Base-by-base conservation (phyloP, 2,329 filamentous ascomycete species). In the Fusarium sp. region DNA sequence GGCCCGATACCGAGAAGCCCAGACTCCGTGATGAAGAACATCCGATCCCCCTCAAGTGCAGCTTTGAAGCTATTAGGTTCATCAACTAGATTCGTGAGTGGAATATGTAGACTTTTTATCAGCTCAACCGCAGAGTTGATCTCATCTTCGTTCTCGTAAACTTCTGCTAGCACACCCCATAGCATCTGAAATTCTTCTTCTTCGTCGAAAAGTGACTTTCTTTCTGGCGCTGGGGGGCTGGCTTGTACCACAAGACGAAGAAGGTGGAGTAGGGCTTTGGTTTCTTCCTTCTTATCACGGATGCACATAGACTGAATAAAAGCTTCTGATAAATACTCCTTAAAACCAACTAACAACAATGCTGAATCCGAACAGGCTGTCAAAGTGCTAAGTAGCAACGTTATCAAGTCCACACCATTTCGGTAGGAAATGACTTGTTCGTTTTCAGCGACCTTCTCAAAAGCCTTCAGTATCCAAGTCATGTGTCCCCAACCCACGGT, bases 31-130 rank as follows among this genome's bases (percentile, higher is more conserved):
- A 53, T 32, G 17, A 8, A 50, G 10, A 37, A 37, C 4, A 3
- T 8, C 2, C 12, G 12, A 4, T 50, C 8, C 10, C 0, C 1
- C 15, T 11, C 0, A 8, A 26, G 1, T 12, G 12, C 6, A 4
- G 7, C 3, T 14, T 15, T 27, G 32, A 50, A 50, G 4, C 1
- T 5, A 1, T 18, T 14, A 2, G 0, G 1, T 5, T 7, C 13
- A 37, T 17, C 23, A 23, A 4, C 5, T 37, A 5, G 3, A 23
- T 23, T 49, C 8, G 3, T 15, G 4, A 14, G n/a, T 18, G 15
- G 7, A 2, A 49, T 18, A 15, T 12, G 2, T 1, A 49, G n/a
- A 10, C 15, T 5, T 2, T 14, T 14, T 1, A 35, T 3, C 11
- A 23, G 9, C 14, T 49, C 15, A 3, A 20, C 0, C 14, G n/a